Evolutionary conservation across 2,329 filamentous ascomycete genomes (phyloP), one percentile per base, ranked within the genome.

Genomic region (Arthrobotrys entomopaga): DNA sequence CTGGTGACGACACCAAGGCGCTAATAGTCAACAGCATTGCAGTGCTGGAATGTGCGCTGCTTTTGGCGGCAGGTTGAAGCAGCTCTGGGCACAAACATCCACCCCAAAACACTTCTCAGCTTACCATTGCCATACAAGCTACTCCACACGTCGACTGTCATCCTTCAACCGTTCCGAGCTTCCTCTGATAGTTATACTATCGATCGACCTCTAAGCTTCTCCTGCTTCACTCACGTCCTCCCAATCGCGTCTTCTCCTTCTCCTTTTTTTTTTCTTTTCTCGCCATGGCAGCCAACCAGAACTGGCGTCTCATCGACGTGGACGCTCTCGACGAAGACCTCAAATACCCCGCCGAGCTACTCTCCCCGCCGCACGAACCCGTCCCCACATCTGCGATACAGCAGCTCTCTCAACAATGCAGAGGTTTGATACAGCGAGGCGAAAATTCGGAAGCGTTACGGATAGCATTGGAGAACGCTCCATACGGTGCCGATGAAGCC

Each of bases 301-400:
- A 79, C 76, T 78, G 77, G 71, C 77, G 78, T 52, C 72, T 78
- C 29, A 78, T 79, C 61, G 78, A 79, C 46, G 72, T 79, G 24
- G 78, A 79, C 52, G 77, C 77, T 8, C 77, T 78, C 16, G 78
- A 79, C 22, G 76, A 76, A n/a, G 77, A 79, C 16, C 75, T 76
- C n/a, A 66, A 76, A n/a, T 78, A 78, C 71, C 77, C 78, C 40
- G 74, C 74, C 11, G 78, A 79, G 20, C 70, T 78, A 38, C 72
- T 78, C 49, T 73, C 76, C 72, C 78, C 77, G 38, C 76, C 75
- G 40, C 77, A 72, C 65, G 60, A 70, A 2, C 76, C 77, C 15
- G 76, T 78, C 59, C 46, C 74, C 26, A 29, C 64, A 52, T 57
- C 63, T 13, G 65, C 78, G 42, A 70, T 79, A 63, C 77, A 79